Percentiles rank a stretch among this genome's conserved stretches.
These are phyloP conservation scores for Suillus fuscotomentosus DNA, from an alignment of 768 basidiomycete genomes.

Conservation along the genomic window DNA sequence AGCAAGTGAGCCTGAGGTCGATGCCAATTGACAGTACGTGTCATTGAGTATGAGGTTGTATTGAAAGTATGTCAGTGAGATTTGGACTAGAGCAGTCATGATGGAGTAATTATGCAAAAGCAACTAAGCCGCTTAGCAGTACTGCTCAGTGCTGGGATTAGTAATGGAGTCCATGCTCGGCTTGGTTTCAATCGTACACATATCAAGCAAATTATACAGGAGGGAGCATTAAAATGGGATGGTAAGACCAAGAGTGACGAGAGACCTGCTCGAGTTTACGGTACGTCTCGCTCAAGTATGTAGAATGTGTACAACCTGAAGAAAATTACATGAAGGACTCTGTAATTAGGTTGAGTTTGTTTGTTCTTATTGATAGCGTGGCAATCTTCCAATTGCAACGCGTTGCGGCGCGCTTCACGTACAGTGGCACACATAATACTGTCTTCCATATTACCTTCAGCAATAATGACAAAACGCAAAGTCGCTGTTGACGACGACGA, in stretches of 20 bases:
- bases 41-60: background rate
- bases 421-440: background rate
- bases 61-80: background rate
- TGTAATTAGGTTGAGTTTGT: constrained; percentile 8
- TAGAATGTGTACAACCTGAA: too few species aligned
- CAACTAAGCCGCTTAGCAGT: too few species aligned
- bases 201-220: too few species aligned
- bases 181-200: too few species aligned
- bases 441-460: constrained; percentile 3
- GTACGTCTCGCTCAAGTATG: too few species aligned
- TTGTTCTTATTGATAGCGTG: constrained; percentile 20
- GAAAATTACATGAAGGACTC: too few species aligned
- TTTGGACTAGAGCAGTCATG: background rate
- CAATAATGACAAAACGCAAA: constrained; percentile 56
- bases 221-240: too few species aligned
- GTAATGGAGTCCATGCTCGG: too few species aligned
- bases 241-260: too few species aligned
- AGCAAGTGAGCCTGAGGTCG: background rate
- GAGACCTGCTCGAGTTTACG: background rate
- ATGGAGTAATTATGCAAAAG: too few species aligned
- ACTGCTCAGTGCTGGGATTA: too few species aligned
- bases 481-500: constrained; percentile 45
- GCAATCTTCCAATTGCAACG: constrained; percentile 15
- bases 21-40: background rate
- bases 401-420: constrained; percentile 23